phyloP scores from a whole-genome alignment of 352 stramenopile species.

The Peronospora belbahrii region DNA sequence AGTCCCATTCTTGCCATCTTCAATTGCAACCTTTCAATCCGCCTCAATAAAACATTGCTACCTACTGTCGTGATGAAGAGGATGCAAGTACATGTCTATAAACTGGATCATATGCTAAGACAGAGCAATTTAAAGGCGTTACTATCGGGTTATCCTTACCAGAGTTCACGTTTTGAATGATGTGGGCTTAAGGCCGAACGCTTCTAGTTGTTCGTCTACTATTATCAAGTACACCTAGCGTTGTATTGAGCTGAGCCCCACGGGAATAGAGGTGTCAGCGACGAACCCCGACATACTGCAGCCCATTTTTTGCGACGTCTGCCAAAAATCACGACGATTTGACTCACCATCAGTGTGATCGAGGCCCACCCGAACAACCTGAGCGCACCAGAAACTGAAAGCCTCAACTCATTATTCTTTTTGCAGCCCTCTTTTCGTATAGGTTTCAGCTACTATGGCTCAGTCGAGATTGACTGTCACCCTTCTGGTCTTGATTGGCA shows the following conservation, averaged over 20 bases:
- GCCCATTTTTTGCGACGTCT: conserved; percentile 4
- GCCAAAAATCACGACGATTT: conserved; percentile 11
- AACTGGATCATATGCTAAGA: neutral
- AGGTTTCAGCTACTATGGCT: conserved; percentile 5
- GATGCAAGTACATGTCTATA: neutral
- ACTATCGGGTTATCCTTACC: neutral
- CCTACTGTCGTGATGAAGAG: no score
- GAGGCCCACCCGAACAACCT: conserved; percentile 7
- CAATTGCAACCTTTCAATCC: conserved; percentile 10
- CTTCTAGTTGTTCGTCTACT: conserved; percentile 24
- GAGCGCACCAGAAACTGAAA: conserved; percentile 11
- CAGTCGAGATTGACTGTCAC: conserved; percentile 13
- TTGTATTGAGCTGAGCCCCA: no score
- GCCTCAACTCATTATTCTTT: conserved; percentile 17
- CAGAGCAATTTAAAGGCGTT: neutral
- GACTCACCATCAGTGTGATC: conserved; percentile 22
- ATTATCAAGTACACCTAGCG: conserved; percentile 20
- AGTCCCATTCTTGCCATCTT: conserved; percentile 18
- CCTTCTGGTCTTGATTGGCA: conserved; percentile 13
- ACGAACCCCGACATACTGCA: conserved; percentile 12
- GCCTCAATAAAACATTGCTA: conserved; percentile 3
- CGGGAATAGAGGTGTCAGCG: conserved; percentile 6
- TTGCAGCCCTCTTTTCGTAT: conserved; percentile 10
- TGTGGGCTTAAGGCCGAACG: conserved; percentile 3
- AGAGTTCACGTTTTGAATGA: no score